These are phyloP conservation scores for Citrus unshiu DNA, from an alignment of 345 rosid species.

Conservation along the genomic window DNA sequence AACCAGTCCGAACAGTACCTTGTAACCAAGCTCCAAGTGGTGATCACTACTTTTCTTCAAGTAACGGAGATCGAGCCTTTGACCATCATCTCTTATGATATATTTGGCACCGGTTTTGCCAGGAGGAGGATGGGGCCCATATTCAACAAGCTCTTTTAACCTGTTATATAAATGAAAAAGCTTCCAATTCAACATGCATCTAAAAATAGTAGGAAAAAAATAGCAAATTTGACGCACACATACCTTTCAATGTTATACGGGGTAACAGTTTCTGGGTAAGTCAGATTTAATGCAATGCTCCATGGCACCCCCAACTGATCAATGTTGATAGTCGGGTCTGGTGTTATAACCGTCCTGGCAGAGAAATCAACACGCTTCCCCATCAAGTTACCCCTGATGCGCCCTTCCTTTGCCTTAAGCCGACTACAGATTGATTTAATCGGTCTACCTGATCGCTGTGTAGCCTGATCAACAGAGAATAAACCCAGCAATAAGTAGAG, in stretches of 20 bases:
- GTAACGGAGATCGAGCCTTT: constrained; percentile 95
- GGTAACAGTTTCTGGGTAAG: constrained; percentile 95
- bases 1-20: constrained; percentile 30
- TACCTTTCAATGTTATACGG: constrained; percentile 96
- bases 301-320: constrained; percentile 96
- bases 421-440: constrained; percentile 94
- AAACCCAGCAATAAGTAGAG: constrained; percentile 10
- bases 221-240: background rate
- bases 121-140: constrained; percentile 98
- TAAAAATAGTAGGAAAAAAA: background rate
- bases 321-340: constrained; percentile 94
- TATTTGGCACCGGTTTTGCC: constrained; percentile 97
- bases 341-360: constrained; percentile 96
- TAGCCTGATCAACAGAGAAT: constrained; percentile 52
- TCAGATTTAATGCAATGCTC: constrained; percentile 94
- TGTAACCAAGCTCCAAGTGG: constrained; percentile 97
- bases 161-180: constrained; percentile 29
- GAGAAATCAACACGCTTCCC: constrained; percentile 99
- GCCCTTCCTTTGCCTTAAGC: constrained; percentile 97
- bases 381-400: constrained; percentile 95
- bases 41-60: constrained; percentile 98
- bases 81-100: constrained; percentile 97
- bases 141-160: constrained; percentile 90
- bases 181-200: background rate
- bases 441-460: constrained; percentile 97